These are phyloP conservation scores for Aechmea fasciata DNA, from an alignment of 176 grass and related monocot genomes.

Conservation along the genomic window DNA sequence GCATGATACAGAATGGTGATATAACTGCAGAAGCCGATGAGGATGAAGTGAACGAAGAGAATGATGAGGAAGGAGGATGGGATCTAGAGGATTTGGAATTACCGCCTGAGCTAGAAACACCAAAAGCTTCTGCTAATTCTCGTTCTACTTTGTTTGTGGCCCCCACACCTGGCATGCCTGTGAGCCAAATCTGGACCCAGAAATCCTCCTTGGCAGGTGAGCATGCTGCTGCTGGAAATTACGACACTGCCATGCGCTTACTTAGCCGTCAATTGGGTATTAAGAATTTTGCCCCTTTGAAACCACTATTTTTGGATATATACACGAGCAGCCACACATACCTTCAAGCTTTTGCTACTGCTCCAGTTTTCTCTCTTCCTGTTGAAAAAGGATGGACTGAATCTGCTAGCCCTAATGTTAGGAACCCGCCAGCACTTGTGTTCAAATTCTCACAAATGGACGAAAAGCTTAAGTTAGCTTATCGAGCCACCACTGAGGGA, in stretches of 20 bases:
- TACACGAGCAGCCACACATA: constrained; percentile 73
- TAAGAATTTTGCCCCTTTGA: constrained; percentile 80
- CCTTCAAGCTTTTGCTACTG: constrained; percentile 45
- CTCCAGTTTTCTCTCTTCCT: constrained; percentile 56
- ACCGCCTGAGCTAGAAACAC: constrained; percentile 64
- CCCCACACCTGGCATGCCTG: constrained; percentile 82
- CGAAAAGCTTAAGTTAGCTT: constrained; percentile 82
- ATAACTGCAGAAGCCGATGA: constrained; percentile 49
- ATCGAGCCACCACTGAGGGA: constrained; percentile 80
- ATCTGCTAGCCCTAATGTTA: constrained; percentile 75
- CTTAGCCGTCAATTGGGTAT: constrained; percentile 92
- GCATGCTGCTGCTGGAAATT: constrained; percentile 86
- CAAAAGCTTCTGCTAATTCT: constrained; percentile 33
- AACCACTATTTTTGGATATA: constrained; percentile 65
- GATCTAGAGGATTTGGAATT: constrained; percentile 95
- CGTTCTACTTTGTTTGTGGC: constrained; percentile 56
- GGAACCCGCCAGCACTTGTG: constrained; percentile 74
- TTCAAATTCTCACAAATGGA: constrained; percentile 87
- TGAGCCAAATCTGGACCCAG: constrained; percentile 93
- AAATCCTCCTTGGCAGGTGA: constrained; percentile 93
- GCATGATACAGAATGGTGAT: constrained; percentile 54
- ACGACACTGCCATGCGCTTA: constrained; percentile 85
- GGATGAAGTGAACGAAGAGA: constrained; percentile 54
- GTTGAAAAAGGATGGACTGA: constrained; percentile 96
- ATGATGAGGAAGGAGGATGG: constrained; percentile 78